Base-by-base conservation (phyloP, 345 rosid genomes). In the Eucalyptus curtisii region DNA sequence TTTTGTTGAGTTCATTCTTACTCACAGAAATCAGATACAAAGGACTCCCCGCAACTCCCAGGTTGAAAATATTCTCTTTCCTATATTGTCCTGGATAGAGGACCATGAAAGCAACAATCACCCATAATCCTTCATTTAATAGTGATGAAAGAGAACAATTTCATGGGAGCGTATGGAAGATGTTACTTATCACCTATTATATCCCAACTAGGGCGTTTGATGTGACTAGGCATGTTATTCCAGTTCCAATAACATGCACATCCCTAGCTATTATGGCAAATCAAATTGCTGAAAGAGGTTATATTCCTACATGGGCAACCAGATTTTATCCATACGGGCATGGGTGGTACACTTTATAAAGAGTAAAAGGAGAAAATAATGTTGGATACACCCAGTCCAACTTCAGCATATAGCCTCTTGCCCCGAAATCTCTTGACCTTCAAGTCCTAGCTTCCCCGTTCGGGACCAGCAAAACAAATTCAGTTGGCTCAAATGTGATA, bases 1-100 rank as follows among this genome's bases (percentile, higher is more conserved):
- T 90, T 89, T 93, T 95, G 89, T 91, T 86, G 61, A 94, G 94
- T 90, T 97, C 99, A 64, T 89, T 92, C 90, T 92, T 95, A 89
- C 95, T 91, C 3, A 92, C 92, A 33, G 92, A n/a, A n/a, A n/a
- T n/a, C n/a, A 96, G 86, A 90, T 92, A 93, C 27, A 96, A 55
- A 37, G 96, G 93, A 90, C 91, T 92, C 86, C 92, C 93, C 45
- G 92, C 94, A 47, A 92, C 66, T 89, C 96, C 97, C 85, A 94
- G 40, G 81, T 91, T 93, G 79, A 95, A 90, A 87, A 91, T 80
- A 37, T 86, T 50, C n/a, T 91, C 97, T 79, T 90, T 87, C 52
- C 89, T 86, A 42, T 85, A 16, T 42, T 24, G 20, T 47, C 86
- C 89, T 88, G 86, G 31, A 80, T 30, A 40, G 52, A 88, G 48